Conservation (phyloP, 2,329 filamentous ascomycete species). For the Laburnicola sp. region DNA sequence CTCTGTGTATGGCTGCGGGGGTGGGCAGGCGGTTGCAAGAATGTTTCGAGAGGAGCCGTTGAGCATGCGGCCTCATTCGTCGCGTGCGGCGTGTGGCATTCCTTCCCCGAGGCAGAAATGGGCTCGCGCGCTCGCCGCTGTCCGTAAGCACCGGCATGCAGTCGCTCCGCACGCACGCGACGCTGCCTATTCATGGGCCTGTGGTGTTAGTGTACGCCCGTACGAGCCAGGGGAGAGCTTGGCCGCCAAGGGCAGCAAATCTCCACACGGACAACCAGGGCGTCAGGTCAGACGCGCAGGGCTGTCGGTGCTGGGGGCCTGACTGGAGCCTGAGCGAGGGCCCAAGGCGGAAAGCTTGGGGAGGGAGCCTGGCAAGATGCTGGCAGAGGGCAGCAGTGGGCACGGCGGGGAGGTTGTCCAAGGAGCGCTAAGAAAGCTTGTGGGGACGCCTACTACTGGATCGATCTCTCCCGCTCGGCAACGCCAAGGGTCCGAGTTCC, state of each 20-base stretch:
- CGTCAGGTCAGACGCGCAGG: conserved; percentile 25
- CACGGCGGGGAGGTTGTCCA: conserved; percentile 3
- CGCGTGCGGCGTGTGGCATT: background rate
- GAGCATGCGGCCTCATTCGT: background rate
- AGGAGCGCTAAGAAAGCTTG: conserved; percentile 11
- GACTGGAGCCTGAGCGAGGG: conserved; percentile 17
- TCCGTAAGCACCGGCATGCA: conserved; percentile 40
- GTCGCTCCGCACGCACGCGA: conserved; percentile 30
- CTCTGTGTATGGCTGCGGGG: conserved; percentile 24
- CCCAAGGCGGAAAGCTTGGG: conserved; percentile 30
- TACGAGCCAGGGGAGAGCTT: background rate
- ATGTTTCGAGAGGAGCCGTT: no score
- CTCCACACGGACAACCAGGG: conserved; percentile 36
- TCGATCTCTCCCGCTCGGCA: background rate
- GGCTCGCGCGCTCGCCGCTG: background rate
- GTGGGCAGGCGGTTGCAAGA: background rate
- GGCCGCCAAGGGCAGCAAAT: conserved; percentile 32
- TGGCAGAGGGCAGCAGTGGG: conserved; percentile 4
- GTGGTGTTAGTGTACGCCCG: conserved; percentile 11
- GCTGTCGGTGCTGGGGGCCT: conserved; percentile 36
- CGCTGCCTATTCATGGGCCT: conserved; percentile 27
- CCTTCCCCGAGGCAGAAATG: conserved; percentile 6
- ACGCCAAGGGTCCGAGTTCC: background rate
- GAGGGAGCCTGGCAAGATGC: conserved; percentile 38
- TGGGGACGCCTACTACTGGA: conserved; percentile 13